Conservation (phyloP, 73 alveolate species). For the Diophrys appendiculata region DNA sequence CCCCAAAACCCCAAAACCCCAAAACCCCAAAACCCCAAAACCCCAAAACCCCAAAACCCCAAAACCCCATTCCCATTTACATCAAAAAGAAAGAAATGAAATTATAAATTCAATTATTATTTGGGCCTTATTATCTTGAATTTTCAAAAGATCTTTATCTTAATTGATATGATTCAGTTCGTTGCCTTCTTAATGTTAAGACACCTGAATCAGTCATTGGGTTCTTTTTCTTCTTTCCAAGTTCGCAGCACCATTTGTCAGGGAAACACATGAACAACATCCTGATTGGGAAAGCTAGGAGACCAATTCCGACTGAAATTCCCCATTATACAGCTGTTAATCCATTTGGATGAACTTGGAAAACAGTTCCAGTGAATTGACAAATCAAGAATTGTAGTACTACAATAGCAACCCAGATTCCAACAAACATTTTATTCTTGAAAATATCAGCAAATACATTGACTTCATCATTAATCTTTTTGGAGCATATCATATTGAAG, state of each 20-base stretch:
- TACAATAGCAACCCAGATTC: not conserved
- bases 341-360: conserved; percentile 12
- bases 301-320: conserved; percentile 28
- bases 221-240: conserved; percentile 27
- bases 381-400: not conserved
- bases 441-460: conserved; percentile 75
- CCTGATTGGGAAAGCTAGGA: conserved; percentile 26
- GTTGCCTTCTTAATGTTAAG: no score
- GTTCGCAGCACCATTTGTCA: conserved; percentile 35
- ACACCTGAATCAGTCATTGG: no score
- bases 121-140: no score
- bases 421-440: conserved; percentile 46
- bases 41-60: no score
- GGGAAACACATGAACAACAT: conserved; percentile 65
- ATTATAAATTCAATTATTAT: no score
- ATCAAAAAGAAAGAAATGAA: no score
- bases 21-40: no score
- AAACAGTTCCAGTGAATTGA: not conserved
- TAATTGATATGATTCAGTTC: no score
- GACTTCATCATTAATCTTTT: conserved; percentile 69
- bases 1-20: no score
- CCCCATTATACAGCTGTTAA: conserved; percentile 13
- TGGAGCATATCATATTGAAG: conserved; percentile 83
- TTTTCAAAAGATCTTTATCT: no score
- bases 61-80: no score